Evolutionary conservation across 176 grass and related monocot species (phyloP).

Genomic region (Cenchrus fungigraminus): DNA sequence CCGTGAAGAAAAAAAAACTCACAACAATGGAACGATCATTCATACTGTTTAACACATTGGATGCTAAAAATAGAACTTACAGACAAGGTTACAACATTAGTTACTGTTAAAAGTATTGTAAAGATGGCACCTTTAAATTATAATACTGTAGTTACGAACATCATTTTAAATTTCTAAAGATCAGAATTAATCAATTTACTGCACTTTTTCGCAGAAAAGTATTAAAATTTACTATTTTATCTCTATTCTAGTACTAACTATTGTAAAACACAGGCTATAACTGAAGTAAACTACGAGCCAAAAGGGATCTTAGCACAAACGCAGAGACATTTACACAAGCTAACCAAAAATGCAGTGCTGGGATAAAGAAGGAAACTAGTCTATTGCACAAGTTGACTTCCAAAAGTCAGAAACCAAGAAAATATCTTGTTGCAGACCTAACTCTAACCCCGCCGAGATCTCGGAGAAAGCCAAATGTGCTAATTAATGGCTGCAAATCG

Average conservation of each 20-base stretch:
- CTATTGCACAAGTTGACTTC: constrained; percentile 12
- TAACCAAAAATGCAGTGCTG: not conserved
- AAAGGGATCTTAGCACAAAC: not conserved
- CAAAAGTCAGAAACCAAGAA: constrained; percentile 26
- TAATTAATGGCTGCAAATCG: not conserved
- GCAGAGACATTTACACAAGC: not conserved
- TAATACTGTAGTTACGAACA: not conserved
- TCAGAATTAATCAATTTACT: not conserved
- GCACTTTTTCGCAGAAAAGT: not conserved
- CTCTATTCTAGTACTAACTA: not conserved
- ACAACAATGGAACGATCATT: not conserved
- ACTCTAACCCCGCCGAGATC: constrained; percentile 26
- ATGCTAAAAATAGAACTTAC: not conserved
- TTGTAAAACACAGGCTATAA: not conserved
- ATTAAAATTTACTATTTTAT: not conserved
- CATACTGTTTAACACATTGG: not conserved
- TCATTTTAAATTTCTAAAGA: not conserved
- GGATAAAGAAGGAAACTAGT: not conserved
- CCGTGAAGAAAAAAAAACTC: not conserved
- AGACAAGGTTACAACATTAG: not conserved
- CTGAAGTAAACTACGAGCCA: not conserved
- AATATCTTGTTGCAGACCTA: not conserved
- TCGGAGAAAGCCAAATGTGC: not conserved
- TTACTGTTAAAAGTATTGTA: not conserved
- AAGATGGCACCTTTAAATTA: not conserved